These are phyloP conservation scores for Tricholoma sp. DNA, from an alignment of 768 basidiomycete species.

Conservation along the genomic window DNA sequence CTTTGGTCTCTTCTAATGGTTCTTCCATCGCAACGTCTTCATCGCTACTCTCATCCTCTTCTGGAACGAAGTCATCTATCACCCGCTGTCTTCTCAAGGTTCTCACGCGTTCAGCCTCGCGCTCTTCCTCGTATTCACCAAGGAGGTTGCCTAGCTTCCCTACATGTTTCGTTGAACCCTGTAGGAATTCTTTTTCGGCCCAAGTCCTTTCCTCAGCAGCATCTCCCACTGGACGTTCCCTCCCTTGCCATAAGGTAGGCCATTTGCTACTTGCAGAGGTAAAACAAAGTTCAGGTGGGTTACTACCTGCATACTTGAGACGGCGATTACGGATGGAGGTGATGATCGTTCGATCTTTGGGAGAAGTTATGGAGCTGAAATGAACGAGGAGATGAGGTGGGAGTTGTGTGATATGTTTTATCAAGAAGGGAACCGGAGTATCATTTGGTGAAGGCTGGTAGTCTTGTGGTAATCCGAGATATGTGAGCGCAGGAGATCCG, in stretches of 20 bases:
- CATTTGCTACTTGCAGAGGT: constrained; percentile 49
- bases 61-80: constrained; percentile 50
- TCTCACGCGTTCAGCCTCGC: constrained; percentile 60
- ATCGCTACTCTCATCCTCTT: constrained; percentile 66
- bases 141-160: constrained; percentile 67
- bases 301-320: constrained; percentile 51
- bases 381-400: constrained; percentile 58
- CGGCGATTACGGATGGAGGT: constrained; percentile 69
- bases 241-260: constrained; percentile 66
- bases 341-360: constrained; percentile 63
- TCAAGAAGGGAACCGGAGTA: constrained; percentile 61
- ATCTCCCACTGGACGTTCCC: constrained; percentile 41
- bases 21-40: constrained; percentile 34
- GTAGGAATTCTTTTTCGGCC: constrained; percentile 59
- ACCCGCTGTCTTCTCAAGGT: constrained; percentile 36
- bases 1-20: constrained; percentile 43
- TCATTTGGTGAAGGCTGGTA: constrained; percentile 56
- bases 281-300: constrained; percentile 54
- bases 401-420: constrained; percentile 50
- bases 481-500: constrained; percentile 30
- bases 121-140: constrained; percentile 72
- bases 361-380: constrained; percentile 43
- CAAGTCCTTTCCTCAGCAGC: constrained; percentile 66
- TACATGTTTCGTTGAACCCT: constrained; percentile 51
- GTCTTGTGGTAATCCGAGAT: constrained; percentile 53